A percentile compares a stretch with the other conserved stretches of the same genome.
Evolutionary conservation across 2,329 filamentous ascomycete species (phyloP).

Genomic region (Cadophora malorum): DNA sequence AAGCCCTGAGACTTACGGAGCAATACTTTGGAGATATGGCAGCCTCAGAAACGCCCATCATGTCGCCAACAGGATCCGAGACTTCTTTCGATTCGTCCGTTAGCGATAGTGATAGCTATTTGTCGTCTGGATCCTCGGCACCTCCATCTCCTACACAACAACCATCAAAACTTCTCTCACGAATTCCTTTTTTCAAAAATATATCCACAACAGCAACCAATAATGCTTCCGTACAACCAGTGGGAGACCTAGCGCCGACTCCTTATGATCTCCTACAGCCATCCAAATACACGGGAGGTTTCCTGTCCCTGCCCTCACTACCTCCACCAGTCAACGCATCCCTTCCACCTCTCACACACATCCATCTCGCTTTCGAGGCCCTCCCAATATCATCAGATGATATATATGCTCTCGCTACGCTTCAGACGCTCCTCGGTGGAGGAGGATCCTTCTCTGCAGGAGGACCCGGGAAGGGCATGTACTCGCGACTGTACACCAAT

Average conservation of each 20-base stretch:
- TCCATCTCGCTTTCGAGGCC: conserved; percentile 95
- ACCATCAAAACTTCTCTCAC: conserved; percentile 75
- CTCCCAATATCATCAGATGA: conserved; percentile 88
- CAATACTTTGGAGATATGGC: conserved; percentile 93
- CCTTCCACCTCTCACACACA: conserved; percentile 83
- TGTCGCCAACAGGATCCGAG: conserved; percentile 65
- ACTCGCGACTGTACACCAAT: conserved; percentile 95
- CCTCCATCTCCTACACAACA: conserved; percentile 53
- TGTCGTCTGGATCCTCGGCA: conserved; percentile 47
- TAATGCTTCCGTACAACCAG: conserved; percentile 62
- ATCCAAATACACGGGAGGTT: conserved; percentile 91
- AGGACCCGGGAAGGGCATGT: conserved; percentile 98
- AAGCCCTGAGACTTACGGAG: conserved; percentile 80
- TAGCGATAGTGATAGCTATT: conserved; percentile 46
- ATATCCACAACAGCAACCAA: conserved; percentile 76
- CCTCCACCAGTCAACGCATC: conserved; percentile 79
- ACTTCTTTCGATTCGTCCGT: conserved; percentile 56
- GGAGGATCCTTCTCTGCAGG: conserved; percentile 97
- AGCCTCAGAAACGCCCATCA: conserved; percentile 53
- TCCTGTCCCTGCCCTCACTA: conserved; percentile 82
- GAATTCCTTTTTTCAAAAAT: conserved; percentile 89
- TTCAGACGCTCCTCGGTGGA: conserved; percentile 94
- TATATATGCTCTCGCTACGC: conserved; percentile 93
- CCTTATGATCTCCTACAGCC: conserved; percentile 64
- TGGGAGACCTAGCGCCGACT: conserved; percentile 51